Evolutionary conservation across 805 yeast species (phyloP), one percentile per base, ranked within the genome.

Genomic region (Ogataea henricii): DNA sequence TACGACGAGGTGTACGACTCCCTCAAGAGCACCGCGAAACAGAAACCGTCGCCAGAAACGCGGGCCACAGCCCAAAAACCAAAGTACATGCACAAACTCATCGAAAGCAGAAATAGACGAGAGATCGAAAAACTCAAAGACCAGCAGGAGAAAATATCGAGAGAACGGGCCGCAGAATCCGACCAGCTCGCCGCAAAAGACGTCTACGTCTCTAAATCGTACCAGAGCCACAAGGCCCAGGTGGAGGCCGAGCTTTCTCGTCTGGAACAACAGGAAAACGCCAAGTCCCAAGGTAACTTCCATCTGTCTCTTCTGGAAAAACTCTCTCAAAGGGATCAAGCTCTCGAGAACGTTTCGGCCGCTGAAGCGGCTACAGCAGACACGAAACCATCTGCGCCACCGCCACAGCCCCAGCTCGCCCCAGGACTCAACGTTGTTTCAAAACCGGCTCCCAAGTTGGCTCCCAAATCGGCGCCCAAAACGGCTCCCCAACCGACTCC

Each of bases 1-100:
- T 78, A 74, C 51, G 83, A 77, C 48, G 81, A 73, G 40, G 73
- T 71, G 1, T 74, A 72, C 47, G 83, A 77, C 34, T 60, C 63
- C 3, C 69, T 77, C 57, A 70, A 72, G 41, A 43, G 47, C 7
- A 49, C 53, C 23, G 55, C 59, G 14, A 60, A 64, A 16, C 55
- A 59, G 32, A 49, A 49, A 6, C 29, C 54, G 23, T 21, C 23
- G 52, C 62, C 40, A 54, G 18, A 9, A n/a, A 14, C 34, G 3
- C 16, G 17, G 34, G 17, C 6, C 6, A 17, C 16, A n/a, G 71
- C 48, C 7, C 23, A 40, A 27, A 49, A 46, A 16, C 40, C 55
- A 2, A 65, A 65, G 47, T 76, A 77, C 49, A 68, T 81, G 45
- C 64, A 59, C 1, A 63, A 58, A 3, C 56, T 82, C 7, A 56